Conservation (phyloP, 495 filamentous ascomycete species). For the Bacidia gigantensis region DNA sequence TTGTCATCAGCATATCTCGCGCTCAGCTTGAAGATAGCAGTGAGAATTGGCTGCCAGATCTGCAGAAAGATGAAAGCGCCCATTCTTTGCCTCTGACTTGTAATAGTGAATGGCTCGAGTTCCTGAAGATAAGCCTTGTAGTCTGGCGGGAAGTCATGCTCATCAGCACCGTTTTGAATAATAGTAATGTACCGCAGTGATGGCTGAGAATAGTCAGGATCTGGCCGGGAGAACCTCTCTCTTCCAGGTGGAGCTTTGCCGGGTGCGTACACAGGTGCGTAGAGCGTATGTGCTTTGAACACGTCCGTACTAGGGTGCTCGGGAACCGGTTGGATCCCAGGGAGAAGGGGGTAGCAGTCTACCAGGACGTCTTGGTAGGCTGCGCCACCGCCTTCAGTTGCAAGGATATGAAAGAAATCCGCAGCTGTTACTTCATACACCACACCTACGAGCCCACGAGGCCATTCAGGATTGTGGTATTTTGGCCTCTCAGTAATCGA, state of each 20-base stretch:
- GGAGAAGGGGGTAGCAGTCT: conserved; percentile 53
- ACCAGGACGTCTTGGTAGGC: conserved; percentile 74
- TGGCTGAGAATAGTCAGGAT: conserved; percentile 61
- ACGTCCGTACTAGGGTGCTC: conserved; percentile 24
- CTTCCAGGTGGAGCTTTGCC: conserved; percentile 10
- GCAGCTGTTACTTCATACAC: conserved; percentile 79
- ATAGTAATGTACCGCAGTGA: conserved; percentile 71
- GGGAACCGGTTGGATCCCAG: conserved; percentile 27
- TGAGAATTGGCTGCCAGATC: conserved; percentile 46
- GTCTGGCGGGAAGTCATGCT: conserved; percentile 60
- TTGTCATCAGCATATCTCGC: conserved; percentile 42
- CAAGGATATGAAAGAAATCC: conserved; percentile 78
- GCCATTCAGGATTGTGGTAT: conserved; percentile 44
- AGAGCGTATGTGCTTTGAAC: conserved; percentile 48
- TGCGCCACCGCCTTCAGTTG: conserved; percentile 75
- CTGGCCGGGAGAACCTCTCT: conserved; percentile 37
- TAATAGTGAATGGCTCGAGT: conserved; percentile 56
- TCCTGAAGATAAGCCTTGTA: conserved; percentile 56
- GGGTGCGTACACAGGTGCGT: conserved; percentile 29
- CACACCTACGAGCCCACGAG: conserved; percentile 72
- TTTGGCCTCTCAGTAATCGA: conserved; percentile 13
- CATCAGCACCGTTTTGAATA: conserved; percentile 57
- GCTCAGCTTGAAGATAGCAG: conserved; percentile 33
- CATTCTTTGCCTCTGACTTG: conserved; percentile 47
- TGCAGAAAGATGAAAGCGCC: conserved; percentile 47